These are phyloP conservation scores for Fusarium gaditjirri DNA, from an alignment of 2,329 filamentous ascomycete genomes.

Conservation along the genomic window DNA sequence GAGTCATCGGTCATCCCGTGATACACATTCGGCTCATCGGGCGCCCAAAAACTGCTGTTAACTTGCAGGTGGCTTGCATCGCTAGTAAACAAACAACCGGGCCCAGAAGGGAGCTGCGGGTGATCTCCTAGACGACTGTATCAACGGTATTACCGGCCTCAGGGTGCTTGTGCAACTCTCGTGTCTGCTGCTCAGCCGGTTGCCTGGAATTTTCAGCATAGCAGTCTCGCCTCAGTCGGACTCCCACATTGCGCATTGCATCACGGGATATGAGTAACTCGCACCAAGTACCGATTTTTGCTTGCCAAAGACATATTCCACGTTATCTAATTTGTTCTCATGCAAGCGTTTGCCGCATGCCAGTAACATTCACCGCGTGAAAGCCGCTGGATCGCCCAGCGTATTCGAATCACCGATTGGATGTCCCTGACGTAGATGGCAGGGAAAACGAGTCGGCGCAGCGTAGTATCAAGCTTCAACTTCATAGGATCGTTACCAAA, in stretches of 20 bases:
- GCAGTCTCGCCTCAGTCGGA: conserved; percentile 17
- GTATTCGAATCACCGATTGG: conserved; percentile 28
- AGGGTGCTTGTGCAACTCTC: conserved; percentile 35
- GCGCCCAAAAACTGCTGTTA: conserved; percentile 11
- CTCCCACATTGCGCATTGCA: conserved; percentile 31
- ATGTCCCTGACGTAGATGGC: conserved; percentile 26
- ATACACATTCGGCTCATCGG: conserved; percentile 28
- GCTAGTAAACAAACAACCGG: conserved; percentile 16
- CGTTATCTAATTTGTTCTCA: neutral
- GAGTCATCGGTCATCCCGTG: conserved; percentile 20
- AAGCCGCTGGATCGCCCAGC: conserved; percentile 31
- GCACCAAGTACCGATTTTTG: neutral
- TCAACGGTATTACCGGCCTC: conserved; percentile 28
- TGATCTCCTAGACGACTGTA: neutral
- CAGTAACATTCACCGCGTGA: conserved; percentile 19
- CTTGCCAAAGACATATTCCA: neutral
- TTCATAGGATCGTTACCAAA: neutral
- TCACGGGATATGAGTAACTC: conserved; percentile 22
- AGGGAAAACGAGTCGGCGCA: neutral
- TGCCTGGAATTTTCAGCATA: conserved; percentile 8
- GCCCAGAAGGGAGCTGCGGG: neutral
- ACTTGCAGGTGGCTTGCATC: conserved; percentile 23
- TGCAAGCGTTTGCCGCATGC: conserved; percentile 1
- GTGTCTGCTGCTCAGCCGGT: conserved; percentile 42
- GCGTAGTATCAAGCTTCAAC: neutral